Evolutionary conservation across 2,329 filamentous ascomycete species (phyloP), one percentile per base, ranked within the genome.

Genomic region (Aspergillus sp.): DNA sequence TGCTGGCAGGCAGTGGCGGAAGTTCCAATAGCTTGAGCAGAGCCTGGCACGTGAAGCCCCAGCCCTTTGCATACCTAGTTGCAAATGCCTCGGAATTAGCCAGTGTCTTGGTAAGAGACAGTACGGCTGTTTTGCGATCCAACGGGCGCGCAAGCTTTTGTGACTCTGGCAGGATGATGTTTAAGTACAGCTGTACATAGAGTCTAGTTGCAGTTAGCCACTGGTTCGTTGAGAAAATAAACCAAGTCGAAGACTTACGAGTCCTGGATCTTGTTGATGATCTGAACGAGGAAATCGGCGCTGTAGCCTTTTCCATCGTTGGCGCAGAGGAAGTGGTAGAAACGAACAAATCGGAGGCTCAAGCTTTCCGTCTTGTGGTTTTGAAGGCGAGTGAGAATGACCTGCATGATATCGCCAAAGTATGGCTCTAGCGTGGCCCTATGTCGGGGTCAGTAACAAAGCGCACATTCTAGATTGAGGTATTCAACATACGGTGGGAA

Each of bases 281-380:
- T 86, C 67, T 85, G 85, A 78, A 97, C 91, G 80, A 97, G 95
- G 80, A 92, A 97, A 78, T 99, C 95, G 7, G 93, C 87, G 52
- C 94, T 95, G 61, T 95, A 87, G n/a, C 93, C 92, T 67, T 87
- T 87, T 65, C 95, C 90, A 38, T 90, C 87, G 64, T 84, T 85
- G 19, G 93, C 91, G 31, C 91, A 92, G 58, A 98, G 86, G 65
- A 97, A 88, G 77, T 99, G 94, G 76, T 96, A 99, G 82, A 99
- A 96, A 38, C 93, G 90, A 57, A 93, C 91, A 75, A 99, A 97
- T 57, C 93, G 90, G 58, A 92, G 82, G 70, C 93, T 91, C 77
- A 96, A 91, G 51, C 88, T 90, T 70, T 98, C 94, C 0, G 93
- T 89, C 80, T 85, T 95, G 79, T 79, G 92, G 80, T 83, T 89